Percentiles rank a stretch among this genome's conserved stretches.
Evolutionary conservation across 2,329 filamentous ascomycete genomes (phyloP).

Genomic region (Penicillium sp.): DNA sequence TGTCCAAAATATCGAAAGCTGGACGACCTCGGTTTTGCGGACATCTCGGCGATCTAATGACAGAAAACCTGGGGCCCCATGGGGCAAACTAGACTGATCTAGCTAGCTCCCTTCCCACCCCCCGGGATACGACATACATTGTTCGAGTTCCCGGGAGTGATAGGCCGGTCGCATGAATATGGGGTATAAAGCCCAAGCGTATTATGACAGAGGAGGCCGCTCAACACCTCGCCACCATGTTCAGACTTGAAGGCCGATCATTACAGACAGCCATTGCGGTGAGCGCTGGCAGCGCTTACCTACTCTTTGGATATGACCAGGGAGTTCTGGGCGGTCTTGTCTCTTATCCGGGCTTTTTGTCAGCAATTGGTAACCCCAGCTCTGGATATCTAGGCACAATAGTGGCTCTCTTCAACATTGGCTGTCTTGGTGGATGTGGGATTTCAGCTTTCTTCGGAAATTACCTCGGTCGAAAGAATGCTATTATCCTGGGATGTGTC

Average conservation of each 20-base stretch:
- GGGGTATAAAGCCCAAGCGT: background rate
- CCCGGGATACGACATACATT: background rate
- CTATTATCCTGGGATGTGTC: conserved; percentile 10
- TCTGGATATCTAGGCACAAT: conserved; percentile 41
- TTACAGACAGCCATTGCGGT: conserved; percentile 3
- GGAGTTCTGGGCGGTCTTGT: conserved; percentile 29
- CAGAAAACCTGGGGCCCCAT: background rate
- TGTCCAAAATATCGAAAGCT: background rate
- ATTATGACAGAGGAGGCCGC: background rate
- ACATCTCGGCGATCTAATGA: background rate
- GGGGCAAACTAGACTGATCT: no score
- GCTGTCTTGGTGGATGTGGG: conserved; percentile 17
- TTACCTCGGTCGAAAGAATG: background rate
- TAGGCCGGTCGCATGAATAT: background rate
- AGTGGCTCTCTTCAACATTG: conserved; percentile 53
- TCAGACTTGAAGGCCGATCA: background rate
- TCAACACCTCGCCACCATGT: background rate
- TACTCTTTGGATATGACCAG: conserved; percentile 30
- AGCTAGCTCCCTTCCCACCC: background rate
- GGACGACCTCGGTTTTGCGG: background rate
- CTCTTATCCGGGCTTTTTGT: conserved; percentile 18
- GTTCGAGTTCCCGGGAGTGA: background rate
- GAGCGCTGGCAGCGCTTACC: conserved; percentile 3
- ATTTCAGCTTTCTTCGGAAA: background rate
- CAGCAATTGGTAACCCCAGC: conserved; percentile 22